Evolutionary conservation across 2,329 filamentous ascomycete genomes (phyloP), one percentile per base, ranked within the genome.

Genomic region (Monilinia aucupariae): DNA sequence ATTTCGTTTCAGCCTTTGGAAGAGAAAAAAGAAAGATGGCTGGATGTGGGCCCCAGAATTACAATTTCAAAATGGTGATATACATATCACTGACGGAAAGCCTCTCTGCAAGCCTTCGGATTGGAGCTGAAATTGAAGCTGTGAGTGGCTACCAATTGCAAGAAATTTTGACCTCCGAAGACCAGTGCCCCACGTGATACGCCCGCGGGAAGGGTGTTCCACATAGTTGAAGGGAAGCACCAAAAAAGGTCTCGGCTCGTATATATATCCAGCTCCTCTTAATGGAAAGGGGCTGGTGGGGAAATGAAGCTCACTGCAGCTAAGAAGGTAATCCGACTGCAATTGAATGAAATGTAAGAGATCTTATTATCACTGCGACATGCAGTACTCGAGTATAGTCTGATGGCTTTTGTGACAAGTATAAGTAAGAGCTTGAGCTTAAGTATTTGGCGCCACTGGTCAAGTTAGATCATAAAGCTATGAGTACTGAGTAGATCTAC

Each of bases 51-150:
- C 30, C 15, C 20, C 13, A 47, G 27, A 47, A 15, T 8, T 32
- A 25, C 39, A 55, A 37, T 10, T 45, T 15, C 22, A 32, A 61
- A 61, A 61, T 39, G 47, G 49, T 15, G 47, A 47, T 30, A 61
- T 7, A 34, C 25, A 55, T 34, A 34, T 60, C 37, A 52, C 48
- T 20, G 12, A 34, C 25, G 15, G 4, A 12, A 59, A n/a, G 43
- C 27, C 27, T 62, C 4, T 15, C 48, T 60, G 54, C 27, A 43
- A 52, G 61, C 55, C 48, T 53, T 48, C 55, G 61, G 54, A 22
- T 43, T 39, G 39, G 55, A 52, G 55, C 58, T 60, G 58, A 41
- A 53, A n/a, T 32, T 22, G 25, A 5, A 39, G 34, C 45, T 22
- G 27, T 47, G 43, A 48, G 13, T 37, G 37, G n/a, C 39, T 52